Percentiles rank a stretch among this genome's conserved stretches.
These are phyloP conservation scores for Boletus reticulatus DNA, from an alignment of 768 basidiomycete genomes.

Conservation along the genomic window DNA sequence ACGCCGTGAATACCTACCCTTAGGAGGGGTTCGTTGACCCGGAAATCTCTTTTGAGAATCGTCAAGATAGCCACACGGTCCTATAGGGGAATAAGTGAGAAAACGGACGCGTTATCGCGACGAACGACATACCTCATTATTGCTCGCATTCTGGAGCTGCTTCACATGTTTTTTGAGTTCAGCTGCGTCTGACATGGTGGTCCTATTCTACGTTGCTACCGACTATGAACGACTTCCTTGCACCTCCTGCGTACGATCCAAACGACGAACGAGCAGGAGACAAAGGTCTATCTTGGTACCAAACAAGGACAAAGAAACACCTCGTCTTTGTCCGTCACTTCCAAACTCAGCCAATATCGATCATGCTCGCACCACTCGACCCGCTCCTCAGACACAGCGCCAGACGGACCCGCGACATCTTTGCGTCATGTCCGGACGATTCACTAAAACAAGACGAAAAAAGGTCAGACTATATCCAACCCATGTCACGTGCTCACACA, in stretches of 20 bases:
- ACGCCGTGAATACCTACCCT: slow-evolving; percentile 52
- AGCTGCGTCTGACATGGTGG: slow-evolving; percentile 35
- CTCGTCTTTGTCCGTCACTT: no score
- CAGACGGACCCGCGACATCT: slow-evolving; percentile 72
- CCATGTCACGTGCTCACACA: background rate
- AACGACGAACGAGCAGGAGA: background rate
- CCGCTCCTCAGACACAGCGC: slow-evolving; percentile 59
- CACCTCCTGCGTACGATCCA: background rate
- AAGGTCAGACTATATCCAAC: slow-evolving; percentile 41
- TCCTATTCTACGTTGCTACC: slow-evolving; percentile 20
- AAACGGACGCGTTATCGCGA: no score
- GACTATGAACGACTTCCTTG: background rate
- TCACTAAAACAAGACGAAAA: slow-evolving; percentile 63
- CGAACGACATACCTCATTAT: slow-evolving; percentile 48
- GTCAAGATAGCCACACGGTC: slow-evolving; percentile 61
- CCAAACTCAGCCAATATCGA: slow-evolving; percentile 1
- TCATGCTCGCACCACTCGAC: slow-evolving; percentile 60
- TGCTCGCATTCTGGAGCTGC: slow-evolving; percentile 64
- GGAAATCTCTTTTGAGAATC: slow-evolving; percentile 61
- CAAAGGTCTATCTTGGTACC: background rate
- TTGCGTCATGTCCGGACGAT: slow-evolving; percentile 64
- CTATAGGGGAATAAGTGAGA: slow-evolving; percentile 33
- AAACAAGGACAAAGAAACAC: no score
- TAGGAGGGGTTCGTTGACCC: slow-evolving; percentile 69
- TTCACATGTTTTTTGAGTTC: slow-evolving; percentile 83